Base-by-base conservation (phyloP, 2,329 filamentous ascomycete species). In the Fusarium beomiforme region DNA sequence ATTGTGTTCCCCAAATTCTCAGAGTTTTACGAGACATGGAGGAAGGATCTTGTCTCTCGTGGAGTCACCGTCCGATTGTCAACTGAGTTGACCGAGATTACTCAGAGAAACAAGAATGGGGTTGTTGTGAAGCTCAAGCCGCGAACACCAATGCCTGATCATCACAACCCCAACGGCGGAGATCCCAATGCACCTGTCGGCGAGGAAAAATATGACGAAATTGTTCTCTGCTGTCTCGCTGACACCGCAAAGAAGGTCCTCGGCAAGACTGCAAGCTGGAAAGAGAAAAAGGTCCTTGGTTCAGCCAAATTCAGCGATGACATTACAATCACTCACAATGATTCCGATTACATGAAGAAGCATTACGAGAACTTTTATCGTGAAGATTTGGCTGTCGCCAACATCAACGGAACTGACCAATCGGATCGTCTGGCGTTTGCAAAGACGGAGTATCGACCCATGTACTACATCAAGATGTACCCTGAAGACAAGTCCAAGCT, bases 401-500 rank as follows among this genome's bases (percentile, higher is more conserved):
- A 54, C 8, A 12, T 70, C 16, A 70, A 70, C 3, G 68, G 68
- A 0, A 58, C 46, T 0, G 68, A 70, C 8, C 68, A 70, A 26
- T 46, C 67, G 7, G 57, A 54, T 12, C 67, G 68, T 4, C 19
- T 70, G 11, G 62, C 58, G 2, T 70, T 46, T 34, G 68, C 68
- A 39, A 67, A 70, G 49, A 60, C 67, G 0, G 67, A 70, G 8
- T 70, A 70, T 39, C 57, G 68, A 9, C 68, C 68, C 14, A 70
- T 70, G 68, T 70, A 70, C 56, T 70, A 70, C 23, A 70, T 70
- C 57, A 70, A 70, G 49, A 70, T 70, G 68, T 70, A 70, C 8
- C 62, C 68, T 0, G 51, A 70, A 24, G 68, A 70, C 11, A 69
- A 70, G 62, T 53, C 62, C 4, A 70, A 70, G 23, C 53, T 70